Base-by-base conservation (phyloP, 805 yeast species). In the Schizosaccharomyces osmophilus region DNA sequence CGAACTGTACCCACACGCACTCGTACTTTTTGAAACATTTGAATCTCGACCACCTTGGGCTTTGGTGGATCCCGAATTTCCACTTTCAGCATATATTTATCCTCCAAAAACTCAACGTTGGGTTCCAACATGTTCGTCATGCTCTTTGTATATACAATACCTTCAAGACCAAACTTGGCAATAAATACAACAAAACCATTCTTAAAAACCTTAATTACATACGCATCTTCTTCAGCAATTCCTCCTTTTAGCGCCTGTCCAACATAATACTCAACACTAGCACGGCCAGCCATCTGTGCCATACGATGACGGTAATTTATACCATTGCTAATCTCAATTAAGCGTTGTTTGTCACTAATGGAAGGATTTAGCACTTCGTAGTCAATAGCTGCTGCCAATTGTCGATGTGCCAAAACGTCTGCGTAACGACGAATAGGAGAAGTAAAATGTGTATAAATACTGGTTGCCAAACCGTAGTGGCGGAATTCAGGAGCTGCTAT, bases 211-310 rank as follows among this genome's bases (percentile, higher is more conserved):
- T 87, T 85, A 68, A 90, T 88, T 36, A 89, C 83, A 67, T 87
- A 89, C 9, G 97, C 98, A 65, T 87, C 88, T 70, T 87, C 95
- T 17, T 76, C 76, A 45, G 84, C 75, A 68, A 86, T 88, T 67
- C 82, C 83, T 69, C 82, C 83, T 70, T 87, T 85, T 85, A 93
- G 85, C 54, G 90, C 96, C 74, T 93, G 97, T 8, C 99, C 99
- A 60, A 93, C 98, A 69, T 87, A 93, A 73, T 93, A 93, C 71
- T 93, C 98, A 64, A 93, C 87, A 70, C 95, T 85, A 24, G 98
- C 97, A 70, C 99, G 80, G 48, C 98, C 99, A 1, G 99, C 99
- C 76, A 90, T 86, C 73, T 93, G 99, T 0, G 98, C 98, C 70
- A 93, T 93, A 73, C 98, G 82, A 71, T 93, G 99, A 66, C 96